Evolutionary conservation across 192 early-diverging fungal genomes (phyloP).

Genomic region (Helicostylum pulchrum): DNA sequence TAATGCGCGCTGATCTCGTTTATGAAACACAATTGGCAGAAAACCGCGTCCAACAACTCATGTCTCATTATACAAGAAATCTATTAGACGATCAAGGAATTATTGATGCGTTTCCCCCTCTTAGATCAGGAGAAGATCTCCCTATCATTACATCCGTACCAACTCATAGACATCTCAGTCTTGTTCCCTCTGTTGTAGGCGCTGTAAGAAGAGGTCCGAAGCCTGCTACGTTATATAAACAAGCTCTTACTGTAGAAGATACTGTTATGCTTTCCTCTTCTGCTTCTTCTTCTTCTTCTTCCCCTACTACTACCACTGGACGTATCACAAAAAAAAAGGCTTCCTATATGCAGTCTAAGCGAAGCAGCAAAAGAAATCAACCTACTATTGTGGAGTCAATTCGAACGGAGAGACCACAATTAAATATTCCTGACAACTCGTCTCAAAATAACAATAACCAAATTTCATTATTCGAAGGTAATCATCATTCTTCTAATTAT

Average conservation of each 20-base stretch:
- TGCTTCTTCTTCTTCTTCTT: too few species aligned
- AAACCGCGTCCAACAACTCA: not conserved
- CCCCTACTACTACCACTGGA: too few species aligned
- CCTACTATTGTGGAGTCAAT: too few species aligned
- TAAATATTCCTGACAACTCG: too few species aligned
- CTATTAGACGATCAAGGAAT: conserved; percentile 39
- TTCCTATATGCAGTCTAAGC: too few species aligned
- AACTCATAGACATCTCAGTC: conserved; percentile 21
- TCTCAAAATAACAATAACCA: too few species aligned
- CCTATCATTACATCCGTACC: conserved; percentile 8
- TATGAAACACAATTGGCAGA: not conserved
- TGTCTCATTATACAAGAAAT: conserved; percentile 26
- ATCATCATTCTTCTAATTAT: too few species aligned
- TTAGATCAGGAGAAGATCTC: not conserved
- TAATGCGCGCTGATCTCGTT: conserved; percentile 26
- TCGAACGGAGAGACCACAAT: too few species aligned
- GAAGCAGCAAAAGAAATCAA: too few species aligned
- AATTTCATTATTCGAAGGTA: too few species aligned
- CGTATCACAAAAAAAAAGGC: too few species aligned
- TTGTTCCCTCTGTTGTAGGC: conserved; percentile 16
- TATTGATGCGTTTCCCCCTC: conserved; percentile 41
- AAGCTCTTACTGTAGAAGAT: not conserved
- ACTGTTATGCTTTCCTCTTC: too few species aligned
- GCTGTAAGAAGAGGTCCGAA: not conserved
- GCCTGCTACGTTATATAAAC: not conserved